phyloP scores from a whole-genome alignment of 2,329 filamentous ascomycete genomes.

The Xylaria sp. region DNA sequence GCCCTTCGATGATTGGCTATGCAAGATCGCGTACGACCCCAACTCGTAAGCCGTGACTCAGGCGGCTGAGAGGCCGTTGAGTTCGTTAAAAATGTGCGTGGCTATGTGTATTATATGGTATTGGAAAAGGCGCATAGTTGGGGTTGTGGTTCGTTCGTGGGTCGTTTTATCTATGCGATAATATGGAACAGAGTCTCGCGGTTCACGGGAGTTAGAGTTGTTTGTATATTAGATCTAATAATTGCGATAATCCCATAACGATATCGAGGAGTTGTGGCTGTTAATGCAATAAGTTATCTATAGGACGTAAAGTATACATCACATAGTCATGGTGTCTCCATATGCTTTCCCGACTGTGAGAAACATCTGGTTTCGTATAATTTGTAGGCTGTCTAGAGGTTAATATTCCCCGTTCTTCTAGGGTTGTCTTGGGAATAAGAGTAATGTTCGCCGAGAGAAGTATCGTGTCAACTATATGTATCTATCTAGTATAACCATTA shows the following conservation, averaged over 20 bases:
- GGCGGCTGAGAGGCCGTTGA: constrained; percentile 5
- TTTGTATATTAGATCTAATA: not conserved
- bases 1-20: constrained; percentile 39
- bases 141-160: not conserved
- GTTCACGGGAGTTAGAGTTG: not conserved
- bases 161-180: not conserved
- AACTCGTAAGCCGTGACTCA: not conserved
- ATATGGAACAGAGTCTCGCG: not conserved
- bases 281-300: not conserved
- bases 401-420: not conserved
- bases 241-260: not conserved
- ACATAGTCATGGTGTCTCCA: not conserved
- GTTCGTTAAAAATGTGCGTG: not conserved
- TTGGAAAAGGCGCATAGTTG: too few species aligned
- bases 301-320: not conserved
- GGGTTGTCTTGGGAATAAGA: not conserved
- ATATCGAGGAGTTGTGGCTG: not conserved
- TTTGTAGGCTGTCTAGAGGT: not conserved
- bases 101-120: too few species aligned
- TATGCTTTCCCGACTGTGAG: not conserved
- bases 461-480: not conserved
- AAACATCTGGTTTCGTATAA: not conserved
- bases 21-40: not conserved
- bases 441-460: not conserved
- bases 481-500: not conserved